Evolutionary conservation across 495 filamentous ascomycete species (phyloP), one percentile per base, ranked within the genome.

Genomic region (Clavariopsis aquatica): DNA sequence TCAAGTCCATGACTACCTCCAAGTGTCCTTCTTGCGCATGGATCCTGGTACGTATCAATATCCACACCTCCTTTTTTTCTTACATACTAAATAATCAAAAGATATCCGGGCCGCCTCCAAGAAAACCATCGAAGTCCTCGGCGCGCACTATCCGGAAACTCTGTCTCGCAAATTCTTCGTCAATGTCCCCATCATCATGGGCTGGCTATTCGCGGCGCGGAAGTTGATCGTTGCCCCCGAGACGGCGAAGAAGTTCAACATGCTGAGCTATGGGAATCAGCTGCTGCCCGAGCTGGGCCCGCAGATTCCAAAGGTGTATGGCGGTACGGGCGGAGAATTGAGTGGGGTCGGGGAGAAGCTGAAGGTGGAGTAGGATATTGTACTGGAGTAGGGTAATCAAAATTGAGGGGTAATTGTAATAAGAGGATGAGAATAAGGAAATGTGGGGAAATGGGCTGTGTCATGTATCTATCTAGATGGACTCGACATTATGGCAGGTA

Each of bases 141-240:
- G 81, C 47, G 84, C 83, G 52, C 86, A 87, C 53, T 96, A 96
- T 78, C 92, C 92, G 0, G 92, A 96, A 78, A 83, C 94, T 22
- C 81, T 96, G 28, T 86, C 87, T 58, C 83, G 91, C 75, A 96
- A 96, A 80, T 94, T 89, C 82, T 96, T 96, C 71, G 87, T 96
- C 77, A 96, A 96, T 62, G 89, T 96, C 7, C 92, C 92, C 0
- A 74, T 84, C 55, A 78, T 96, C 70, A 96, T 95, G 92, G 87
- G 88, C 49, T 96, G 92, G 84, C 81, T 96, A 73, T 96, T 88
- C 72, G 76, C 76, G 28, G 80, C 87, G 55, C 89, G 95, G 80
- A 95, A 92, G 81, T 74, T 90, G 22, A 83, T 96, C 71, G 76
- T 94, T 46, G 84, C 85, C 60, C 80, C 84, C 68, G 90, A 91